Base-by-base conservation (phyloP, 768 basidiomycete genomes). In the Lentinula raphanica region DNA sequence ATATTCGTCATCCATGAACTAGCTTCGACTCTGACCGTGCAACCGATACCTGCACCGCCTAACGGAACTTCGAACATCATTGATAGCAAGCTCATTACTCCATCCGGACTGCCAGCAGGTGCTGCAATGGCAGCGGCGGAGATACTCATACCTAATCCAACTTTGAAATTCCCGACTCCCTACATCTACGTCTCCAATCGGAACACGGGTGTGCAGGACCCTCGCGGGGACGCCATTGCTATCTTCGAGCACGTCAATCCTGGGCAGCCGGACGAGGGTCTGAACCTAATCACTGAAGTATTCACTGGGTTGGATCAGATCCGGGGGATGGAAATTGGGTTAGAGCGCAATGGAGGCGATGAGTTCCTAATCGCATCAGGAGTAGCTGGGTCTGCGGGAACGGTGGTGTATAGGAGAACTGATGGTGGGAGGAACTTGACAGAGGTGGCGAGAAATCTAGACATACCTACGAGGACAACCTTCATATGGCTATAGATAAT, bases 101-200 rank as follows among this genome's bases (percentile, higher is more conserved):
- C 86, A 5, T 61, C 68, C 65, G 69, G 69, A 72, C 76, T 27
- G 48, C 75, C 61, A 58, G 69, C 61, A 63, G 78, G 32, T 56
- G 64, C 60, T 68, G 72, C 62, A 65, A 85, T 79, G 65, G 82
- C 79, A 9, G 86, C 80, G 0, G 86, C 74, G 8, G 87, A 88
- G 63, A 80, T 89, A 62, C 77, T 88, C 45, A 80, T 87, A 59
- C 81, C 87, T 0, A 60, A 74, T 13, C 72, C 78, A 1, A 77
- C 77, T 1, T 25, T 56, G 2, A 63, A 65, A 21, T 88, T 83
- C 73, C 78, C 77, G 0, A 72, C 62, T 3, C 75, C 80, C 0
- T 84, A 80, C 62, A 79, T 88, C 62, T 90, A 88, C 69, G 78
- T 76, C 19, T 87, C 87, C 3, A 89, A 89, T 71, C 78, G 87